Base-by-base conservation (phyloP, 345 rosid species). In the Aquilaria sinensis region DNA sequence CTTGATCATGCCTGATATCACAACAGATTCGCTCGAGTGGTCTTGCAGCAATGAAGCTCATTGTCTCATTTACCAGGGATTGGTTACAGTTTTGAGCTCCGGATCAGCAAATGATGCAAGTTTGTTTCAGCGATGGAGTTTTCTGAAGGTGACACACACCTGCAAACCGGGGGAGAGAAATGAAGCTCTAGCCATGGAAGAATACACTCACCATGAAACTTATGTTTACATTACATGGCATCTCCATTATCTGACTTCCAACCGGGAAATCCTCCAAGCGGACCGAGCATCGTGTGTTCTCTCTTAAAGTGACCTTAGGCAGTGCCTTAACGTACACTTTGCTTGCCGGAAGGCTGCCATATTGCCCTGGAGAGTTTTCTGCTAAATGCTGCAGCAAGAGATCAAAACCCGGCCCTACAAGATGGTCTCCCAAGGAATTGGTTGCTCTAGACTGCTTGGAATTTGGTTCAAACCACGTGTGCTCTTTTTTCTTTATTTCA, bases 121-220 rank as follows among this genome's bases (percentile, higher is more conserved):
- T 23, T 23, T 23, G 23, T 23, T 23, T 23, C 23, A 23, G 23
- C 23, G 23, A 23, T 23, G 23, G 23, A 23, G 23, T 74, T 66
- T 51, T 77, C 75, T 32, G 53, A 52, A 37, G 76, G 82, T 48
- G 80, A 67, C 43, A 68, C 71, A 64, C 55, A 78, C 59, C 90
- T 72, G 68, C 90, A 84, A 47, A 84, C 68, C 0, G 93, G 90
- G 61, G 88, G 84, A 15, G 90, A 82, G 57, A 86, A 70, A 57
- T 82, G 90, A 58, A 75, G 75, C 55, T 77, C 79, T 0, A 86
- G 84, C 93, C 89, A 86, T 0, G 84, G 81, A 51, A 68, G 32
- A 62, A 86, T 78, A 47, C 93, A 86, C 4, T 8, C 67, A 23
- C 29, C n/a, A 61, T 86, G 89, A 64, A 84, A 86, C 61, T 78